Conservation (phyloP, 2,329 filamentous ascomycete species). For the Xylariaceae sp. region DNA sequence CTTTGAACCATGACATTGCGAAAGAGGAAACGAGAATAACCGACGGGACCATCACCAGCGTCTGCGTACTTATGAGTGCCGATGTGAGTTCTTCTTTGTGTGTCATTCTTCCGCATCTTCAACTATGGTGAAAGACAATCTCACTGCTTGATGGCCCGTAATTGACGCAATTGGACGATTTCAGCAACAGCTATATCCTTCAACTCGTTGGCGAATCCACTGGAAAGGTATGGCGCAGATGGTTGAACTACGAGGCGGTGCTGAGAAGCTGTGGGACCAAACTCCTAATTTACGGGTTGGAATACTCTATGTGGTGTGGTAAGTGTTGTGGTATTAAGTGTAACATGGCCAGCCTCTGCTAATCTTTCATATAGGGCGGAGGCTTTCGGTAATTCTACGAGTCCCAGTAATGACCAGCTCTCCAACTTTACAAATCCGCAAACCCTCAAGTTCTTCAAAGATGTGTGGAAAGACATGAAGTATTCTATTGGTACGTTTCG, state of each 20-base stretch:
- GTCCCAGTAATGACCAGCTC: constrained; percentile 28
- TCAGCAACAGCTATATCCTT: constrained; percentile 16
- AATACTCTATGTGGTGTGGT: constrained; percentile 25
- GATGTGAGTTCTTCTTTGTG: constrained; percentile 26
- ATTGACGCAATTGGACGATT: not conserved
- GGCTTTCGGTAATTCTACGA: constrained; percentile 33
- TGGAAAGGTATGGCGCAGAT: constrained; percentile 29
- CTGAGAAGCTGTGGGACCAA: constrained; percentile 15
- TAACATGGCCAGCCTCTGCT: not conserved
- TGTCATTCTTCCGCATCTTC: not conserved
- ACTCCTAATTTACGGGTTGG: constrained; percentile 10
- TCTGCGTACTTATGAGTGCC: constrained; percentile 27
- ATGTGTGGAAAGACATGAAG: constrained; percentile 16
- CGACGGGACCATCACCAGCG: constrained; percentile 28
- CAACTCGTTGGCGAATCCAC: constrained; percentile 31
- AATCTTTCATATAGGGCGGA: constrained; percentile 20
- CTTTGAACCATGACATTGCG: constrained; percentile 29
- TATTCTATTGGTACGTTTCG: not conserved
- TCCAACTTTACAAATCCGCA: constrained; percentile 16
- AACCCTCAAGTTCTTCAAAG: constrained; percentile 23
- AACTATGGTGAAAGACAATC: too few species aligned
- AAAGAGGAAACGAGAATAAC: constrained; percentile 17
- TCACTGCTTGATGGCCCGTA: too few species aligned
- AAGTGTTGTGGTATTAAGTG: constrained; percentile 10
- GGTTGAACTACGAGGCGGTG: constrained; percentile 31